A percentile compares a stretch with the other conserved stretches of the same genome.
These are phyloP conservation scores for Aspergillus ustus DNA, from an alignment of 2,329 filamentous ascomycete species.

Conservation along the genomic window DNA sequence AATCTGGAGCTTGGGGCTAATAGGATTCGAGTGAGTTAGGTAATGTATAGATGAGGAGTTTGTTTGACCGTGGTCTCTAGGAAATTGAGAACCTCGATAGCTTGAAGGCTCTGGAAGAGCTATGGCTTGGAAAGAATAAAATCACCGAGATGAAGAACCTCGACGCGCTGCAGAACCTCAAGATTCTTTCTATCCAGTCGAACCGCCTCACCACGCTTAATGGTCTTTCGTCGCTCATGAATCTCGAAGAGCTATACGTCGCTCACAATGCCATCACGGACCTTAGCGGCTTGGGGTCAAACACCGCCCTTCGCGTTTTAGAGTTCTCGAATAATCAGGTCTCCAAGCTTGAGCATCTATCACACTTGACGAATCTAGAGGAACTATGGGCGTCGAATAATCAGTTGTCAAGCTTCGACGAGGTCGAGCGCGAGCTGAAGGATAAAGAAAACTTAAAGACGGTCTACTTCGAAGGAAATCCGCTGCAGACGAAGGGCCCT, in stretches of 20 bases:
- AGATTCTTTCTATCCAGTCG: slow-evolving; percentile 90
- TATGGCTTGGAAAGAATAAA: slow-evolving; percentile 97
- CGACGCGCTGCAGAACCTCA: slow-evolving; percentile 74
- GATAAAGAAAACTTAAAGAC: slow-evolving; percentile 83
- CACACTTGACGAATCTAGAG: slow-evolving; percentile 71
- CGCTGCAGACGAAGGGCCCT: slow-evolving; percentile 77
- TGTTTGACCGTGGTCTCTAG: slow-evolving; percentile 31
- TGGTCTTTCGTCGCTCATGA: slow-evolving; percentile 72
- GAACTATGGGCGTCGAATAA: slow-evolving; percentile 97
- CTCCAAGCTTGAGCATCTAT: slow-evolving; percentile 72
- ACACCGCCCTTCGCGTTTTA: slow-evolving; percentile 72
- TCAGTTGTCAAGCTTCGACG: slow-evolving; percentile 75
- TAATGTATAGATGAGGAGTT: background rate
- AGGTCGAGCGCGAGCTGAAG: slow-evolving; percentile 74
- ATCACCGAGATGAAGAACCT: slow-evolving; percentile 82
- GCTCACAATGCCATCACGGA: slow-evolving; percentile 89
- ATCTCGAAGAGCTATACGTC: slow-evolving; percentile 91
- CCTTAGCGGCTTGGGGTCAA: slow-evolving; percentile 72
- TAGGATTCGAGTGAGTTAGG: slow-evolving; percentile 66
- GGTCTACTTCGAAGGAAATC: slow-evolving; percentile 96
- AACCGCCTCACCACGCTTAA: slow-evolving; percentile 84
- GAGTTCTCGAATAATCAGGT: slow-evolving; percentile 92
- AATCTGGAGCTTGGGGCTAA: slow-evolving; percentile 94
- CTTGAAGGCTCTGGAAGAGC: slow-evolving; percentile 76
- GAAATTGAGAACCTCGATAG: slow-evolving; percentile 84